Evolutionary conservation across 345 rosid genomes (phyloP).

Genomic region (Gossypium ekmanianum): DNA sequence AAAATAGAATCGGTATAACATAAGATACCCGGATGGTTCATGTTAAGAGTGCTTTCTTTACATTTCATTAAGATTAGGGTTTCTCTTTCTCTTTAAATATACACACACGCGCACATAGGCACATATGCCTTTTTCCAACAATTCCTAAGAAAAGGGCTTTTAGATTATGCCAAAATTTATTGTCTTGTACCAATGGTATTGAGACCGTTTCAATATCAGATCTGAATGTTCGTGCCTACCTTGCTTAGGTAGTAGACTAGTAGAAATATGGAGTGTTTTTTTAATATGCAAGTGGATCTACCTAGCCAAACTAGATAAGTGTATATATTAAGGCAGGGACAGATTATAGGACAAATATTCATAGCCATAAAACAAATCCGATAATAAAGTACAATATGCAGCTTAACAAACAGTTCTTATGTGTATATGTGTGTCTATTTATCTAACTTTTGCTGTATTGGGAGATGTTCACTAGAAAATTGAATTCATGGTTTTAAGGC

Average conservation of each 20-base stretch:
- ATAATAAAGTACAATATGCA: neutral
- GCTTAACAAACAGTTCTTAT: neutral
- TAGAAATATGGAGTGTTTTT: neutral
- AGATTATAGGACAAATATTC: neutral
- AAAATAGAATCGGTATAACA: neutral
- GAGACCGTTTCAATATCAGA: constrained; percentile 16
- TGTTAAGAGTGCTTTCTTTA: constrained; percentile 13
- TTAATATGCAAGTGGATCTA: constrained; percentile 9
- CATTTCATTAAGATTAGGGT: constrained; percentile 3
- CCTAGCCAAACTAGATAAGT: neutral
- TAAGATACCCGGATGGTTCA: neutral
- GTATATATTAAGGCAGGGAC: neutral
- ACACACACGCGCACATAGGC: neutral
- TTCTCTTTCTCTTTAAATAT: neutral
- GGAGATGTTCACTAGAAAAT: constrained; percentile 17
- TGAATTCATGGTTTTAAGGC: constrained; percentile 23
- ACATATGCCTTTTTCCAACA: neutral
- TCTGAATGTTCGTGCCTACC: constrained; percentile 19
- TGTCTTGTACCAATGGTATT: constrained; percentile 27
- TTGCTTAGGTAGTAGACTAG: constrained; percentile 8
- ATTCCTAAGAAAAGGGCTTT: constrained; percentile 1
- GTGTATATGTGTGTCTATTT: neutral
- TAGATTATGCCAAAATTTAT: constrained; percentile 5
- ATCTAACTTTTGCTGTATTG: constrained; percentile 16
- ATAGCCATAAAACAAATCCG: neutral